These are phyloP conservation scores for Fragaria vesca DNA, from an alignment of 306 rosid species.

Conservation along the genomic window DNA sequence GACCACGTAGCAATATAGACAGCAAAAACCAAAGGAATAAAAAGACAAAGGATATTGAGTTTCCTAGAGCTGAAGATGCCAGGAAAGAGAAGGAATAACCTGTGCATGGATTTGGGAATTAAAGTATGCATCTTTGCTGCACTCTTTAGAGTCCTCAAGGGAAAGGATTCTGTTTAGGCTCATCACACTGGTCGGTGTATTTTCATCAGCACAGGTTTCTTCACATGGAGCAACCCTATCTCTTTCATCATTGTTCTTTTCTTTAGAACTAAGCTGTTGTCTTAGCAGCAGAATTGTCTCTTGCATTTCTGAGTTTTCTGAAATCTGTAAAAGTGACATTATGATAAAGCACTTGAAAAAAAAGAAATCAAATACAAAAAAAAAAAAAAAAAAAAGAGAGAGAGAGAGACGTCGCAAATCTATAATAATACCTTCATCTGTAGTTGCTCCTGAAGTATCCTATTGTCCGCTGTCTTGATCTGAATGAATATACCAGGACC, in stretches of 20 bases:
- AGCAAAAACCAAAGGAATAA: not conserved
- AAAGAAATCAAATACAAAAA: slow-evolving; percentile 18
- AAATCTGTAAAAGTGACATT: slow-evolving; percentile 35
- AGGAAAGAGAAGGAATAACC: slow-evolving; percentile 40
- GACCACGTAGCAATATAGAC: slow-evolving; percentile 8
- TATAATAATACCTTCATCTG: slow-evolving; percentile 58
- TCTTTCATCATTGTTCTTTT: slow-evolving; percentile 33
- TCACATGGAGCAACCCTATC: slow-evolving; percentile 30
- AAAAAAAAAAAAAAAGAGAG: too few relatives aligned
- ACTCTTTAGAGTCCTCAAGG: slow-evolving; percentile 43
- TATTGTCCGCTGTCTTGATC: slow-evolving; percentile 88
- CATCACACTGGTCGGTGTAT: slow-evolving; percentile 47
- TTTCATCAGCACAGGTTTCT: slow-evolving; percentile 42
- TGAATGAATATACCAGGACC: slow-evolving; percentile 35
- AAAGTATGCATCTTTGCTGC: slow-evolving; percentile 34
- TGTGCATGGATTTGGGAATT: slow-evolving; percentile 56
- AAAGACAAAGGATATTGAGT: slow-evolving; percentile 19
- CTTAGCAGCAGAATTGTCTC: slow-evolving; percentile 65
- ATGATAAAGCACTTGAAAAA: slow-evolving; percentile 15
- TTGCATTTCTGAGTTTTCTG: slow-evolving; percentile 71
- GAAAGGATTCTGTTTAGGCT: slow-evolving; percentile 51
- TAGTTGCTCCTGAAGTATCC: slow-evolving; percentile 86
- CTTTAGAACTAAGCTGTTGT: slow-evolving; percentile 47
- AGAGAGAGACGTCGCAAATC: not conserved
- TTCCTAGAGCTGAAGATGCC: slow-evolving; percentile 12